These are phyloP conservation scores for Alternaria metachromatica DNA, from an alignment of 2,329 filamentous ascomycete genomes.

Conservation along the genomic window DNA sequence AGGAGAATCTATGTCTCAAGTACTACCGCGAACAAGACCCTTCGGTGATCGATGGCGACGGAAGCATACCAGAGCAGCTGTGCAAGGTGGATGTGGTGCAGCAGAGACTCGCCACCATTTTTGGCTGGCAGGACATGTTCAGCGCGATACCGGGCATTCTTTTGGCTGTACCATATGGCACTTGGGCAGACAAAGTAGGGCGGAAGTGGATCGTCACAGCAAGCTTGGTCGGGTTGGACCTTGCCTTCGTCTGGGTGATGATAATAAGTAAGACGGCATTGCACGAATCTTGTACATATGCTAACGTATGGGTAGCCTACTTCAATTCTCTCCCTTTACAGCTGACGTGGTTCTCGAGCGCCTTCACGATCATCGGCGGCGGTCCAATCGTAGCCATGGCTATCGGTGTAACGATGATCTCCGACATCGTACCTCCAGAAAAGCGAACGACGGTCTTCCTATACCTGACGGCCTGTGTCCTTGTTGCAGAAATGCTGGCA, in stretches of 20 bases:
- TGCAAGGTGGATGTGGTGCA: constrained; percentile 60
- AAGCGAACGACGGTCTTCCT: constrained; percentile 47
- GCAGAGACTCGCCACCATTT: constrained; percentile 57
- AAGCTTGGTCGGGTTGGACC: constrained; percentile 51
- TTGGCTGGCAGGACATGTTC: constrained; percentile 59
- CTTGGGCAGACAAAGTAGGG: constrained; percentile 57
- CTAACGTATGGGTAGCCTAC: constrained; percentile 33
- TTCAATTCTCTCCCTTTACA: constrained; percentile 52
- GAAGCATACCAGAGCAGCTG: constrained; percentile 55
- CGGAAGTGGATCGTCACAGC: constrained; percentile 55
- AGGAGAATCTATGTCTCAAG: constrained; percentile 56
- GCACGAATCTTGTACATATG: neutral
- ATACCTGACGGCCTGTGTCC: constrained; percentile 38
- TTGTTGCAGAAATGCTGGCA: constrained; percentile 43
- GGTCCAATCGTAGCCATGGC: constrained; percentile 56
- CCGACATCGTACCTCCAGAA: constrained; percentile 57
- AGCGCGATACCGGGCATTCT: constrained; percentile 53
- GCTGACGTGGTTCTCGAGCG: constrained; percentile 56
- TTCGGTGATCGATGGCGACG: constrained; percentile 51
- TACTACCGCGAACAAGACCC: constrained; percentile 54
- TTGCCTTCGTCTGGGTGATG: constrained; percentile 40
- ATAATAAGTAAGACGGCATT: constrained; percentile 37
- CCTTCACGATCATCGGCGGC: constrained; percentile 56
- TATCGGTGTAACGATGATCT: constrained; percentile 59
- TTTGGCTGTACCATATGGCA: constrained; percentile 58